A percentile compares a stretch with the other conserved stretches of the same genome.
Conservation (phyloP, 148 eudicot genomes). For the Dianthus caryophyllus region DNA sequence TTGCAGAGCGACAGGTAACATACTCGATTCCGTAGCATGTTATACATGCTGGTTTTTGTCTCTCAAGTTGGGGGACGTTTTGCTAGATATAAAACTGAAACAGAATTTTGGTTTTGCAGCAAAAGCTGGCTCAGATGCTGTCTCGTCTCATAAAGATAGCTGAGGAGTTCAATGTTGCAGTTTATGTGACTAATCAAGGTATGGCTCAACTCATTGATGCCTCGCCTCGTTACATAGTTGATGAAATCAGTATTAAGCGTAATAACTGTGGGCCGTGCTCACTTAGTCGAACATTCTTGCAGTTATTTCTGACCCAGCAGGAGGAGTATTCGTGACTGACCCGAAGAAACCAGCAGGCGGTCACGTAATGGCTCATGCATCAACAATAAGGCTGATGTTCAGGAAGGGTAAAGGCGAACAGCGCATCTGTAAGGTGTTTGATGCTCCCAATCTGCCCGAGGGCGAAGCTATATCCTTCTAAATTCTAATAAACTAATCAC, state of each 20-base stretch:
- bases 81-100: slow-evolving; percentile 10
- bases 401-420: slow-evolving; percentile 98
- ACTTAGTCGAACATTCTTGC: slow-evolving; percentile 25
- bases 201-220: too few species aligned
- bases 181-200: slow-evolving; percentile 26
- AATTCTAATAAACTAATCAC: too few species aligned
- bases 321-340: slow-evolving; percentile 33
- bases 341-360: slow-evolving; percentile 91
- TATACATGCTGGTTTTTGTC: background rate
- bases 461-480: slow-evolving; percentile 95
- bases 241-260: slow-evolving; percentile 25
- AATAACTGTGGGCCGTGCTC: background rate
- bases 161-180: slow-evolving; percentile 84
- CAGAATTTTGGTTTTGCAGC: slow-evolving; percentile 39
- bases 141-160: slow-evolving; percentile 81
- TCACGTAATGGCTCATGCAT: slow-evolving; percentile 94
- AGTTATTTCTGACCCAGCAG: slow-evolving; percentile 95
- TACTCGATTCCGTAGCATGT: too few species aligned
- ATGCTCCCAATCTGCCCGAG: slow-evolving; percentile 96
- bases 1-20: slow-evolving; percentile 95
- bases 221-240: too few species aligned
- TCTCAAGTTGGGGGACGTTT: background rate
- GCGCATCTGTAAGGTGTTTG: slow-evolving; percentile 92
- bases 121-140: slow-evolving; percentile 94
- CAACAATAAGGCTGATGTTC: slow-evolving; percentile 86